Base-by-base conservation (phyloP, 1,284 basidiomycete genomes). In the Trichosporon sp. region DNA sequence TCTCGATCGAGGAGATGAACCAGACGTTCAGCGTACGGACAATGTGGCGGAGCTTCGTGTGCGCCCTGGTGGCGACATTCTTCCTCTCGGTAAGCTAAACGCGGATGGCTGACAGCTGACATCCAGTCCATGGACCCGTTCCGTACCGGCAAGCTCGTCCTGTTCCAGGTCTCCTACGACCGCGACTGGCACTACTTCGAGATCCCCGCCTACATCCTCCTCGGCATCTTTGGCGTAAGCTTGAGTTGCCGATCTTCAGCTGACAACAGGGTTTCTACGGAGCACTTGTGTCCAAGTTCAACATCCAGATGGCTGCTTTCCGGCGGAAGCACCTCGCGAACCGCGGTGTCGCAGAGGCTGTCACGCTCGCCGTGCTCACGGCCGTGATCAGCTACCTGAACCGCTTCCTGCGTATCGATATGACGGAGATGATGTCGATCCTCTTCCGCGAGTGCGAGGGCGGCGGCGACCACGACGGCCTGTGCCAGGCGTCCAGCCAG, bases 151-250 rank as follows among this genome's bases (percentile, higher is more conserved):
- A 99, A 99, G 81, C 89, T 99, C 32, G 97, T 99, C 76, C 85
- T 98, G 72, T 99, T 99, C 86, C 94, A 98, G 81, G 94, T 99
- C 72, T 96, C 95, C 6, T 99, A 99, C 82, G 93, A 93, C 80
- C 88, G 95, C 32, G 93, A 96, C 77, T 99, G 97, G 97, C 96
- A 99, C 81, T 98, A 97, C 84, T 99, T 99, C 79, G 97, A 98
- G 81, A 93, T 99, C 66, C 90, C 96, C n/a, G 87, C 95, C 35
- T 98, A 95, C 83, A 87, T 98, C 66, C 87, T 99, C 71, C 88
- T 99, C 58, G 97, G 97, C 3, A 87, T 99, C 72, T 98, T 99
- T 80, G 97, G 97, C 42, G 94, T 95, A 77, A 72, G 89, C 38
- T 83, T 12, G 21, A n/a, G 12, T 8, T 21, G n/a, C 11, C 51